Base-by-base conservation (phyloP, 331 rosid species). In the Ulmus americana region DNA sequence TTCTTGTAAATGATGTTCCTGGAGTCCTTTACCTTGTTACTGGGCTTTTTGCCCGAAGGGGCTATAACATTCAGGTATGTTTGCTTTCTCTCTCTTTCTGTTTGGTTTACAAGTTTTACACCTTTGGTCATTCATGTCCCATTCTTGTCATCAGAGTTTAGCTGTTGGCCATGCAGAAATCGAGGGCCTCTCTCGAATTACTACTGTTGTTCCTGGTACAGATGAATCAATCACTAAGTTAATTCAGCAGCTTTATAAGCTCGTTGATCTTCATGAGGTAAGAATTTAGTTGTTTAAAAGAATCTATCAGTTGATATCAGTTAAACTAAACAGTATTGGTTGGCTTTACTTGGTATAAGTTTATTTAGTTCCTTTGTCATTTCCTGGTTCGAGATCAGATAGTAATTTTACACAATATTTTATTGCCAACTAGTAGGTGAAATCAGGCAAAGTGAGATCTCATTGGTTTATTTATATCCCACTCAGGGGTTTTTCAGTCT, bases 1-100 rank as follows among this genome's bases (percentile, higher is more conserved):
- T 94, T 88, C 90, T 94, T 70, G 99, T 94, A 66, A 85, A 68
- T 14, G 95, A 94, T 74, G 66, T 42, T 80, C 99, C 99, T 14
- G 99, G 99, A 45, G 99, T 94, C 80, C 95, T 94, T 45, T 85
- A 82, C 78, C 67, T 90, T 47, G 83, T 94, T 56, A 94, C 99
- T 0, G 99, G 99, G 45, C 94, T 94, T 81, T 90, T 94, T 71
- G 81, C 99, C 67, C 79, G 99, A 73, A 89, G 99, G 76, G 97
- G 97, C 49, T 94, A 94, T 69, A 94, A 94, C 72, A 83, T 83
- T 76, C 87, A 83, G 87, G 87, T 79, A 64, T 51, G n/a, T 47
- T 72, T 45, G 1, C 4, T 69, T 70, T 3, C 10, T 38, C 47
- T 15, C 13, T 39, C 7, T 13, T 44, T n/a, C 20, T 35, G 39